Evolutionary conservation across 129 eudicot genomes (phyloP), one percentile per base, ranked within the genome.

Genomic region (Flaveria ramosissima): DNA sequence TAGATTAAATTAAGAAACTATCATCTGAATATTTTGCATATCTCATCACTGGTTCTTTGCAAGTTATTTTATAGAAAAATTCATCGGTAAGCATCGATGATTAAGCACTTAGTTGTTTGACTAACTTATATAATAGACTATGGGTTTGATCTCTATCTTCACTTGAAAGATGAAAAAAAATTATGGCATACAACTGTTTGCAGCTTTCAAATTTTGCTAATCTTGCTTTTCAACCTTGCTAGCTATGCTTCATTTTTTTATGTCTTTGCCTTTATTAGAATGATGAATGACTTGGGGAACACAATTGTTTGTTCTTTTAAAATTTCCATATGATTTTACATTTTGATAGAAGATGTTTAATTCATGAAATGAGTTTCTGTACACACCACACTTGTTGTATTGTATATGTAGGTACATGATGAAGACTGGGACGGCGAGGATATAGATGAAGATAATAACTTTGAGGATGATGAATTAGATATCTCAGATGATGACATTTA

Each of bases 361-460:
- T 30, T 77, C 62, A 27, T 52, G 46, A 63, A 74, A 47, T 36
- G 27, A 70, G 52, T 51, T 16, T 48, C 42, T 45, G 17, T 72
- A 61, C 67, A 61, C 67, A 23, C 19, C 5, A 7, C 46, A 63
- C 4, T 62, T 5, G 11, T 63, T 47, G 70, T 42, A 24, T 64
- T 51, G 32, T 64, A 62, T 73, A 87, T 71, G 71, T 70, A 89
- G 92, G 84, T 73, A 65, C 86, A 83, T 84, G 94, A 91, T 82
- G 89, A 91, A 13, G 96, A 89, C 71, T 95, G 97, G 97, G 94
- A 82, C 64, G 96, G 81, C 51, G 97, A 83, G 47, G 92, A 88
- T 73, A 81, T 90, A 9, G 99, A 91, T 51, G 99, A 89, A 62
- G 95, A 85, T 51, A 89, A 84, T 72, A 88, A 82, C 62, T 87